These are phyloP conservation scores for Basidiobolus meristosporus DNA, from an alignment of 371 early-diverging fungal genomes.

Conservation along the genomic window DNA sequence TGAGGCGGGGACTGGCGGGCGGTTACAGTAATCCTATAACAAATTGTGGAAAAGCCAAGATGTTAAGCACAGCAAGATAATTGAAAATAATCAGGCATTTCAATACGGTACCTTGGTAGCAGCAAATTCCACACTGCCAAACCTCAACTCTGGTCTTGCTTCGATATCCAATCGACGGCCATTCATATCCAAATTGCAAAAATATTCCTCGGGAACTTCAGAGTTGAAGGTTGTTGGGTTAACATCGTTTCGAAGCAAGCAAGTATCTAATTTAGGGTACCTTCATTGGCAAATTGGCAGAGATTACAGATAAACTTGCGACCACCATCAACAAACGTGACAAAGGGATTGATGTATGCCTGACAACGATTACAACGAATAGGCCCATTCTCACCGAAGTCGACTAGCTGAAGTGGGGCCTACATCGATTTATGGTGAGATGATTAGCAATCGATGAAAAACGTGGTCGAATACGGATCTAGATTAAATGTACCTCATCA, in stretches of 20 bases:
- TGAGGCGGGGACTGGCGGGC: slow-evolving; percentile 42
- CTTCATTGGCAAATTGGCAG: slow-evolving; percentile 71
- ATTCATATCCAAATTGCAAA: slow-evolving; percentile 79
- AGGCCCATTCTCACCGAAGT: slow-evolving; percentile 83
- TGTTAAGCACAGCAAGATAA: neutral
- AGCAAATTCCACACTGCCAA: slow-evolving; percentile 78
- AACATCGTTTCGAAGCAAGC: neutral
- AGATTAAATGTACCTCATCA: slow-evolving; percentile 25
- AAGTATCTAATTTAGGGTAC: slow-evolving; percentile 6
- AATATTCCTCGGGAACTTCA: slow-evolving; percentile 64
- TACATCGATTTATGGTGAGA: slow-evolving; percentile 4
- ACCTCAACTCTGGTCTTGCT: slow-evolving; percentile 73
- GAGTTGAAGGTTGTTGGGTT: neutral
- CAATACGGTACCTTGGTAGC: slow-evolving; percentile 43
- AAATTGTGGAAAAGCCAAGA: slow-evolving; percentile 10
- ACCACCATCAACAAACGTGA: slow-evolving; percentile 74
- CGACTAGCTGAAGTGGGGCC: slow-evolving; percentile 63
- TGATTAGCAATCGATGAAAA: neutral
- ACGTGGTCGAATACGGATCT: neutral
- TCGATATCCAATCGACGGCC: slow-evolving; percentile 72
- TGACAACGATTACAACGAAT: slow-evolving; percentile 83
- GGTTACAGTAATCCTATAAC: slow-evolving; percentile 29
- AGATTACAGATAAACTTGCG: slow-evolving; percentile 81
- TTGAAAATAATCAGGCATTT: slow-evolving; percentile 1
- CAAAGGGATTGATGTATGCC: slow-evolving; percentile 83